Evolutionary conservation across 179 eudicot species (phyloP), one percentile per base, ranked within the genome.

Genomic region (Spergularia azorica): DNA sequence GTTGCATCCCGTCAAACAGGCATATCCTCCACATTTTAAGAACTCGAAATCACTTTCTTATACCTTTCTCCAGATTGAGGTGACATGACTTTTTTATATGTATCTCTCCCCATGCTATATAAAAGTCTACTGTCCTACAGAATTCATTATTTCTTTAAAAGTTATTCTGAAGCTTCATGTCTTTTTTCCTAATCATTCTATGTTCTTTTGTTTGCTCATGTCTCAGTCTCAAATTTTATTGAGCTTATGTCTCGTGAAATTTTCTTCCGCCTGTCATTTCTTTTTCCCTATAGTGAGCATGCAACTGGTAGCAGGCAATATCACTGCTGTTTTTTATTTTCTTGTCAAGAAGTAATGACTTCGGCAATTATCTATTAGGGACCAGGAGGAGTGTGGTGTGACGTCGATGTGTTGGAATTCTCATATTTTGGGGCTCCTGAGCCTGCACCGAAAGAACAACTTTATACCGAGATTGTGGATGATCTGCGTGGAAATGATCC

Each of bases 381-480:
- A 75, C 98, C 98, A 71, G 98, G 98, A 79, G 97, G 97, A 39
- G 92, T 95, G 21, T 95, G 98, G 98, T 95, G 97, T 75, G 95
- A 95, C 67, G 98, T 95, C 39, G 98, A 95, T 83, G 98, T 95
- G 61, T 86, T 95, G 75, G 98, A 95, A 69, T 95, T 95, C 74
- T 93, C 98, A 7, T 95, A 95, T 81, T 93, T 93, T 88, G 98
- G 98, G 75, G 97, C 98, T 66, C 97, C 97, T 8, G 97, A 91
- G 84, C 97, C 93, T 66, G 79, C 95, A 76, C 95, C 97, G 50
- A 93, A 95, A 83, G 98, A 95, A 83, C 97, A 95, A 73, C 87
- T 95, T 73, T 93, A 95, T 79, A 89, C 97, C 54, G 97, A 93
- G 84, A 88, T 93, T 81, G 98, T 95, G 75, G 97, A 95, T 84